These are phyloP conservation scores for Sphenostylis stenocarpa DNA, from an alignment of 306 rosid genomes.

Conservation along the genomic window DNA sequence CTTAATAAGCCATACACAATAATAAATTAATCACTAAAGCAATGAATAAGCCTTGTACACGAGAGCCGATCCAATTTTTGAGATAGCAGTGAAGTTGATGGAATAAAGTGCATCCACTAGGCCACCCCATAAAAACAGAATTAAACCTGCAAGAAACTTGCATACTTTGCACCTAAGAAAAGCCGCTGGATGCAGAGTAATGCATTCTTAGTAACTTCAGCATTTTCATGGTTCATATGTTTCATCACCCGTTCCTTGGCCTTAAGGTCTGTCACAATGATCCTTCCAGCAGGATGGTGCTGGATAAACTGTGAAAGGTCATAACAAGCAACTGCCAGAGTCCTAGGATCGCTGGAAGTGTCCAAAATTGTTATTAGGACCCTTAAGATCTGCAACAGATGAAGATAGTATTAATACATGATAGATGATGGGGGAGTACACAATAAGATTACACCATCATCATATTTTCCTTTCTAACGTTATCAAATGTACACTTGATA, in stretches of 20 bases:
- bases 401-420: constrained; percentile 25
- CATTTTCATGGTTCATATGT: constrained; percentile 86
- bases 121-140: constrained; percentile 22
- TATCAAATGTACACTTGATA: constrained; percentile 6
- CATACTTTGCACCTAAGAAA: constrained; percentile 93
- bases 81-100: constrained; percentile 20
- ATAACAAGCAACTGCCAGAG: constrained; percentile 89
- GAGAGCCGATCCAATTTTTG: background rate
- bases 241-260: constrained; percentile 97
- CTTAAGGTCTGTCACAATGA: constrained; percentile 89
- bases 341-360: constrained; percentile 76
- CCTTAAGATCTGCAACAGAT: constrained; percentile 73
- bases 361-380: constrained; percentile 91
- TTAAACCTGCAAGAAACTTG: constrained; percentile 92
- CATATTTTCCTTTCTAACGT: background rate
- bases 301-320: constrained; percentile 95
- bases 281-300: constrained; percentile 77
- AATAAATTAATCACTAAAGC: constrained; percentile 39
- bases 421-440: background rate
- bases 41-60: constrained; percentile 40
- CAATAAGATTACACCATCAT: background rate
- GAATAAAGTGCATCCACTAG: background rate
- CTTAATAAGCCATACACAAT: constrained; percentile 19
- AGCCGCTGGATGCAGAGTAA: constrained; percentile 96
- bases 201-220: constrained; percentile 96